phyloP scores from a whole-genome alignment of 495 filamentous ascomycete genomes.

The Venustampulla echinocandica region DNA sequence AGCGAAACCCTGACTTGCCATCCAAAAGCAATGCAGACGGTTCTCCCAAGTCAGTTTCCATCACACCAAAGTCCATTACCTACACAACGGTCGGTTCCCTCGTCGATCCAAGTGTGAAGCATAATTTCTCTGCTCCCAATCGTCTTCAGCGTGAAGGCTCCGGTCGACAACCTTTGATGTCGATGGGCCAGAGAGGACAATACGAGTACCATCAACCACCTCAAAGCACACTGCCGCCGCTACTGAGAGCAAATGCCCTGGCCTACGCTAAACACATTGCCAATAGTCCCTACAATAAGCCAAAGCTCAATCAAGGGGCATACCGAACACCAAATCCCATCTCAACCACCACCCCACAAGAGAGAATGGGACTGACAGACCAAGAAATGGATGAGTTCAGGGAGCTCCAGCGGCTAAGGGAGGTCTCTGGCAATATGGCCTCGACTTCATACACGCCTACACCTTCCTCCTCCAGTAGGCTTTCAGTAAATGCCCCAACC shows the following conservation, averaged over 20 bases:
- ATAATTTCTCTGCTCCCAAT: conserved; percentile 22
- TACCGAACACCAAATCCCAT: neutral
- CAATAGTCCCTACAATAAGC: neutral
- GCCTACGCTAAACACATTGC: conserved; percentile 18
- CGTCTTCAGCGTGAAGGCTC: conserved; percentile 24
- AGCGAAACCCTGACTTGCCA: conserved; percentile 16
- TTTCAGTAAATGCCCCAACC: neutral
- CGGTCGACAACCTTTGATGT: conserved; percentile 12
- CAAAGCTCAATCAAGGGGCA: neutral
- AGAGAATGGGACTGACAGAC: neutral
- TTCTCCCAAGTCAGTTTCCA: conserved; percentile 17
- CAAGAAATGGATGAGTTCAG: neutral
- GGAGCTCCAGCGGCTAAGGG: neutral
- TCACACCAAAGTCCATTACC: conserved; percentile 15
- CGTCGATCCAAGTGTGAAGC: conserved; percentile 17
- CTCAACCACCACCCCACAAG: neutral
- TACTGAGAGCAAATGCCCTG: conserved; percentile 18
- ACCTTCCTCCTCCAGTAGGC: neutral
- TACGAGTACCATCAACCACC: conserved; percentile 7
- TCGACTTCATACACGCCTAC: neutral
- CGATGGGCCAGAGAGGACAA: conserved; percentile 3
- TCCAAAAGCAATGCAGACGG: conserved; percentile 4
- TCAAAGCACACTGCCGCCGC: conserved; percentile 11
- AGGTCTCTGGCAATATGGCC: neutral
- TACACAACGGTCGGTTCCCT: conserved; percentile 27